Percentiles rank a stretch among this genome's conserved stretches.
phyloP scores from a whole-genome alignment of 148 eudicot genomes.

The Chenopodium album region DNA sequence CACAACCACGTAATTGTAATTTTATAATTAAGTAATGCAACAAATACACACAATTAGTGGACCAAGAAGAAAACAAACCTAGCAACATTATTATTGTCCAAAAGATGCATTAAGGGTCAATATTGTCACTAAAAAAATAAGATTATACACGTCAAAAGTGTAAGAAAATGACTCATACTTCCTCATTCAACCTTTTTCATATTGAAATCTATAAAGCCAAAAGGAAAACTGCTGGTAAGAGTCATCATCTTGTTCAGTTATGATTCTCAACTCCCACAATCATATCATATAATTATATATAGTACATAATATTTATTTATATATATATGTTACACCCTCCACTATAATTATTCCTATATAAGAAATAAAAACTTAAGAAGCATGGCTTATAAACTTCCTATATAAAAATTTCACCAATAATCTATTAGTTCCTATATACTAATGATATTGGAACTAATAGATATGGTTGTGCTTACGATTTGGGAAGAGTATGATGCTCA shows the following conservation, averaged over 20 bases:
- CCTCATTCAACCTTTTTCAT: constrained; percentile 6
- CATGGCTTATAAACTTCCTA: constrained; percentile 7
- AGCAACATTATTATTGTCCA: neutral
- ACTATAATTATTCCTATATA: constrained; percentile 1
- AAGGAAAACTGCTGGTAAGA: neutral
- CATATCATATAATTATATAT: neutral
- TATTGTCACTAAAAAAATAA: neutral
- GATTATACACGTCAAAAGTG: constrained; percentile 30
- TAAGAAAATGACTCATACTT: constrained; percentile 4
- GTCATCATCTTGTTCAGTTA: constrained; percentile 11
- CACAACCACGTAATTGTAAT: too few species aligned
- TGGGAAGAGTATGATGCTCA: neutral
- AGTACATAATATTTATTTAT: neutral
- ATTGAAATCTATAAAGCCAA: constrained; percentile 8
- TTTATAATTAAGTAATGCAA: too few species aligned
- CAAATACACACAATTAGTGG: neutral
- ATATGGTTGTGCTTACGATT: neutral
- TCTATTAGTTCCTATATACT: neutral
- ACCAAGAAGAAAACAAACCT: neutral
- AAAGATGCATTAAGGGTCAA: neutral
- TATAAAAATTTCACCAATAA: neutral
- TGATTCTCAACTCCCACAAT: constrained; percentile 11
- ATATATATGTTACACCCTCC: neutral
- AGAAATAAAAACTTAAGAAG: neutral
- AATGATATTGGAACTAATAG: neutral